A percentile compares a stretch with the other conserved stretches of the same genome.
Conservation (phyloP, 2,329 filamentous ascomycete species). For the Aspergillus quadrilineatus region DNA sequence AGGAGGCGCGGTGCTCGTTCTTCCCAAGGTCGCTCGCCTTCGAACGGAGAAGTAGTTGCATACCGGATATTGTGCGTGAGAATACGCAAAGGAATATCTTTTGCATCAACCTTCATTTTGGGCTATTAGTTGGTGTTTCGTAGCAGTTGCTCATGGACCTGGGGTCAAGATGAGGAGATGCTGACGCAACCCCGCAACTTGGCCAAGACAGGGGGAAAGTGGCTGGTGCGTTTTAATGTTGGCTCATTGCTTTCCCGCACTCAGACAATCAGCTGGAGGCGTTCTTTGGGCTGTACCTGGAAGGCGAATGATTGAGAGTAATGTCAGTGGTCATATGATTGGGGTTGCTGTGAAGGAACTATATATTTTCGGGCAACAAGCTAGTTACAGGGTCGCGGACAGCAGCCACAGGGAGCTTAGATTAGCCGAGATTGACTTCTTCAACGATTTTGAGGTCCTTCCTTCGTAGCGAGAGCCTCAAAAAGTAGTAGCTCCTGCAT, state of each 20-base stretch:
- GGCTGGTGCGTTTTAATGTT: background rate
- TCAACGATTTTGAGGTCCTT: no score
- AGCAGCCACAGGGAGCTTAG: no score
- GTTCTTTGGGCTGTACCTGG: background rate
- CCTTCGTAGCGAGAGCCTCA: no score
- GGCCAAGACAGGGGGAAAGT: background rate
- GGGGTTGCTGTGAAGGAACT: background rate
- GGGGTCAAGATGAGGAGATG: slow-evolving; percentile 2
- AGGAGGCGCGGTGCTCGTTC: slow-evolving; percentile 47
- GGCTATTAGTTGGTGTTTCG: background rate
- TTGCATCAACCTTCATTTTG: slow-evolving; percentile 27
- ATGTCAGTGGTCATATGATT: no score
- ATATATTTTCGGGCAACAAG: background rate
- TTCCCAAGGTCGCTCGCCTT: slow-evolving; percentile 53
- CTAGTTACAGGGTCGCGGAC: no score
- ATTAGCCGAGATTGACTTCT: no score
- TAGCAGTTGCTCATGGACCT: background rate
- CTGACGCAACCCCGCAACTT: slow-evolving; percentile 9
- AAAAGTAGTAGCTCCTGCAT: no score
- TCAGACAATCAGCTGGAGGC: no score
- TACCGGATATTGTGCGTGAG: slow-evolving; percentile 60
- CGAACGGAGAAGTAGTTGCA: slow-evolving; percentile 50
- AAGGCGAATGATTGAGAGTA: background rate
- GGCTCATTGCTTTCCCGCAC: background rate
- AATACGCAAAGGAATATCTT: slow-evolving; percentile 46